Evolutionary conservation across 306 rosid genomes (phyloP).

Genomic region (Glycine soja): DNA sequence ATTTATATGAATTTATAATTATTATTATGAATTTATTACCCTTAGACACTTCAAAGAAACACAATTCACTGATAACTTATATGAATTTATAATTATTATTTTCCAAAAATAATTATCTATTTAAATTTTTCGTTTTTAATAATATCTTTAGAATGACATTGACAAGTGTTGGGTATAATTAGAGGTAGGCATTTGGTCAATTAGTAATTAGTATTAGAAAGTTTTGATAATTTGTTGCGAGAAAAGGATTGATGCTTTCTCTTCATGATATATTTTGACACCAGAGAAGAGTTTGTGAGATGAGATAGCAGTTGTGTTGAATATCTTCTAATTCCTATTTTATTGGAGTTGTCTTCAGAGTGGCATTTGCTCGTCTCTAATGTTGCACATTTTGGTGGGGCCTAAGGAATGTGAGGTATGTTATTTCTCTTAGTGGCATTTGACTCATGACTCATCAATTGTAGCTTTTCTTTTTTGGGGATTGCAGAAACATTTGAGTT

Average conservation of each 20-base stretch:
- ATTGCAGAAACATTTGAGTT: constrained; percentile 85
- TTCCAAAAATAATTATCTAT: too few species aligned
- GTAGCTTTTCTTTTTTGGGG: constrained; percentile 26
- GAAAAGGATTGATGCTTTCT: background rate
- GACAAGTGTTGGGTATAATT: too few species aligned
- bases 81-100: too few species aligned
- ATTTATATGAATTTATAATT: too few species aligned
- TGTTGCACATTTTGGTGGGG: background rate
- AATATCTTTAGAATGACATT: too few species aligned
- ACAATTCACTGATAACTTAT: too few species aligned
- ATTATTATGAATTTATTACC: too few species aligned
- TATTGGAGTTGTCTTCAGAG: background rate
- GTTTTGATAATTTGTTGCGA: background rate
- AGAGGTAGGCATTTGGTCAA: too few species aligned
- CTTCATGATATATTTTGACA: background rate
- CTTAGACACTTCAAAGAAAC: too few species aligned
- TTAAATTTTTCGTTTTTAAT: too few species aligned
- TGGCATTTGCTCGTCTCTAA: background rate
- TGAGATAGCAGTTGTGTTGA: background rate
- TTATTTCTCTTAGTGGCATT: too few species aligned
- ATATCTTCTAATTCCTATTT: background rate
- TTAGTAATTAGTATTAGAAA: background rate
- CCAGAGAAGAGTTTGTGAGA: background rate
- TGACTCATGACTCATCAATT: constrained; percentile 2
- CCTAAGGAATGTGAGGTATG: too few species aligned